A percentile compares a stretch with the other conserved stretches of the same genome.
These are phyloP conservation scores for Pseudoneurospora amorphoporcata DNA, from an alignment of 495 filamentous ascomycete species.

Conservation along the genomic window DNA sequence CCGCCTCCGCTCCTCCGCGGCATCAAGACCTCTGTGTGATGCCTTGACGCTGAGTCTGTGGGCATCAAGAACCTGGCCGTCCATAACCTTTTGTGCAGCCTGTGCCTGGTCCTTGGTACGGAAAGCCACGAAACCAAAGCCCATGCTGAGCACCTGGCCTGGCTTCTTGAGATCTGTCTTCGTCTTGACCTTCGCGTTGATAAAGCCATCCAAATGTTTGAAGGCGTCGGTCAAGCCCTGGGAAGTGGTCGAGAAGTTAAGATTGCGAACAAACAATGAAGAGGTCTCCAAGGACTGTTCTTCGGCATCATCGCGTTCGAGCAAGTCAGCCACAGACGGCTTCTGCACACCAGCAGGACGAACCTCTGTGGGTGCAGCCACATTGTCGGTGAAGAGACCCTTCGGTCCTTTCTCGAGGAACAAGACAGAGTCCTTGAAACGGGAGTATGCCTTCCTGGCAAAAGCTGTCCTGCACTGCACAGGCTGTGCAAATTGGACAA, in stretches of 20 bases:
- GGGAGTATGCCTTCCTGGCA: conserved; percentile 69
- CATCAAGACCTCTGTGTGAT: conserved; percentile 76
- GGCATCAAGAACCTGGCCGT: conserved; percentile 74
- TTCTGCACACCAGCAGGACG: conserved; percentile 31
- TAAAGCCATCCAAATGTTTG: conserved; percentile 70
- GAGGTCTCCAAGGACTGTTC: conserved; percentile 43
- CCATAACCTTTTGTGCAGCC: conserved; percentile 71
- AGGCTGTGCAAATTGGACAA: conserved; percentile 72
- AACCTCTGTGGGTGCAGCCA: conserved; percentile 15
- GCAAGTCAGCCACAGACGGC: conserved; percentile 35
- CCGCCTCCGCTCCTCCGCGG: conserved; percentile 71
- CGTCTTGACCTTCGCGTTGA: conserved; percentile 75
- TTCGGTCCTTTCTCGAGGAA: conserved; percentile 92
- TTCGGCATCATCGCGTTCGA: conserved; percentile 47
- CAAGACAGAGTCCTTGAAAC: conserved; percentile 81
- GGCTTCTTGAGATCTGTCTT: conserved; percentile 78
- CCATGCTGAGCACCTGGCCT: conserved; percentile 82
- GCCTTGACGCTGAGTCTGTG: conserved; percentile 74
- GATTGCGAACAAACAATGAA: conserved; percentile 85
- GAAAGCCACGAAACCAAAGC: conserved; percentile 93
- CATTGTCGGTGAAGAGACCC: conserved; percentile 54
- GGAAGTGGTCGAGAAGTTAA: conserved; percentile 84
- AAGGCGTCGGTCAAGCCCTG: conserved; percentile 63
- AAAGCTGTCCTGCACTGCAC: conserved; percentile 76
- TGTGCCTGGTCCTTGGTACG: conserved; percentile 62